These are phyloP conservation scores for Acrocalymma vagum DNA, from an alignment of 2,329 filamentous ascomycete species.

Conservation along the genomic window DNA sequence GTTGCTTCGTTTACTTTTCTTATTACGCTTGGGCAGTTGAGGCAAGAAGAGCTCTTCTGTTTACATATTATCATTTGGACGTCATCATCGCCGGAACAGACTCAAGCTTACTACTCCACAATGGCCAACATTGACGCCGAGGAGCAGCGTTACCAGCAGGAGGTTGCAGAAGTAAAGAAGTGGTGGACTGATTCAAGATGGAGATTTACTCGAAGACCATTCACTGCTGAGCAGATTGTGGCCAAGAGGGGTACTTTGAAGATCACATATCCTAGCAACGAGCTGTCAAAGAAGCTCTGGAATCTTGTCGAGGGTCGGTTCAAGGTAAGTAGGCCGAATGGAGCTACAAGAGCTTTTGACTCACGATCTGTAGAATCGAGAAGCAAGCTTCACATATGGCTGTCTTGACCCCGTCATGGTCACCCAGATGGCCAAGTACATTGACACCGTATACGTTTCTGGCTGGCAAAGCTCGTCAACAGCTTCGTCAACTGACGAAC, in stretches of 20 bases:
- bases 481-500: slow-evolving; percentile 92
- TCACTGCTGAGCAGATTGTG: slow-evolving; percentile 96
- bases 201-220: slow-evolving; percentile 90
- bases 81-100: neutral
- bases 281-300: slow-evolving; percentile 94
- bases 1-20: neutral
- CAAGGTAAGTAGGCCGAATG: slow-evolving; percentile 62
- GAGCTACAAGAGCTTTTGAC: neutral
- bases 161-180: slow-evolving; percentile 87
- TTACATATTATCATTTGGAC: slow-evolving; percentile 2
- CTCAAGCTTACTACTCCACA: no score
- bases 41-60: neutral
- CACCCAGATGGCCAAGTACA: slow-evolving; percentile 98
- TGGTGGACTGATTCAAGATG: slow-evolving; percentile 96
- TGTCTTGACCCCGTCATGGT: slow-evolving; percentile 98
- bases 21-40: slow-evolving; percentile 1
- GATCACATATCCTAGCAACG: slow-evolving; percentile 91
- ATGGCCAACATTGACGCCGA: slow-evolving; percentile 65
- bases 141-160: slow-evolving; percentile 77
- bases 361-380: slow-evolving; percentile 68
- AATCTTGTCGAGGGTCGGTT: slow-evolving; percentile 86
- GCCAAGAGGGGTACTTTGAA: slow-evolving; percentile 91
- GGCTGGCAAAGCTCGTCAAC: slow-evolving; percentile 99
- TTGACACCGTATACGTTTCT: slow-evolving; percentile 98
- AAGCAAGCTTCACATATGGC: slow-evolving; percentile 94